phyloP scores from a whole-genome alignment of 441 rosid species.

The Corymbia citriodora region DNA sequence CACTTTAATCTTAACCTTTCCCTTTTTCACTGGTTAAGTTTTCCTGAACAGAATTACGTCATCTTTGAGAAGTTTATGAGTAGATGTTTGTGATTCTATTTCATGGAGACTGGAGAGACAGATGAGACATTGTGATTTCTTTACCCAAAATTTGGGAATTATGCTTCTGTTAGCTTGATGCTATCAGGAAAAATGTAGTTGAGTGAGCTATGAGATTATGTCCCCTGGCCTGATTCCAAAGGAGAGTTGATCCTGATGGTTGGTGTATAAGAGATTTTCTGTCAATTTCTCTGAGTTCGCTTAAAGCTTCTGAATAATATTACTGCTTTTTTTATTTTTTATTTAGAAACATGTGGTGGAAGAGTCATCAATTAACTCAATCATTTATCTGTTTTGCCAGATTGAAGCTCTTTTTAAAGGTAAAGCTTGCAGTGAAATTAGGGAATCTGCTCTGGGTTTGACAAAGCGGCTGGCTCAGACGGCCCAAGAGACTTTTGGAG shows the following conservation, averaged over 20 bases:
- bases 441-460: conserved; percentile 80
- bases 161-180: neutral
- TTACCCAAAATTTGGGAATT: neutral
- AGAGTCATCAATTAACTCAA: neutral
- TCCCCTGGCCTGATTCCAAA: neutral
- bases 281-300: neutral
- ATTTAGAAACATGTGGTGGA: neutral
- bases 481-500: conserved; percentile 94
- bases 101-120: neutral
- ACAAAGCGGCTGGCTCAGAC: conserved; percentile 89
- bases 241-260: neutral
- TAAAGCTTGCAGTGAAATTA: conserved; percentile 79
- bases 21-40: neutral
- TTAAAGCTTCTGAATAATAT: neutral
- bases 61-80: neutral
- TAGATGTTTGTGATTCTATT: neutral
- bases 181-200: neutral
- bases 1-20: neutral
- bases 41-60: neutral
- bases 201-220: neutral
- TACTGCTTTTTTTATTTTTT: neutral
- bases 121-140: neutral
- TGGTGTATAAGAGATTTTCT: neutral
- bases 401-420: conserved; percentile 76
- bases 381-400: conserved; percentile 31